These are phyloP conservation scores for Epichloe uncinata DNA, from an alignment of 2,329 filamentous ascomycete genomes.

Conservation along the genomic window DNA sequence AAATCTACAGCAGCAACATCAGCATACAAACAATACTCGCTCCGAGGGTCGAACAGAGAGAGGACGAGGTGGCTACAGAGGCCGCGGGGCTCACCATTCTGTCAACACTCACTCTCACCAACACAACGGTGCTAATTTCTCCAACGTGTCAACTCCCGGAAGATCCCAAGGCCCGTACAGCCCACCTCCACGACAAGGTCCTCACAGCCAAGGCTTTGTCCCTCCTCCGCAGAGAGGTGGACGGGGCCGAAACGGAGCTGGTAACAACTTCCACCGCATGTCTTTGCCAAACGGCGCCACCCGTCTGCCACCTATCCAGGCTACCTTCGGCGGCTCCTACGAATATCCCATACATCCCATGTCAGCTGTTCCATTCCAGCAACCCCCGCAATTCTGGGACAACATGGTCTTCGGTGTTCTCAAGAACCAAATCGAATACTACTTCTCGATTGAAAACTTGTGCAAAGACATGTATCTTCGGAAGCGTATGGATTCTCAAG, in stretches of 20 bases:
- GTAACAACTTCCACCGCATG: constrained; percentile 24
- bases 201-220: constrained; percentile 22
- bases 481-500: constrained; percentile 87
- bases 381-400: constrained; percentile 35
- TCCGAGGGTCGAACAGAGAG: constrained; percentile 27
- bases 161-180: constrained; percentile 28
- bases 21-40: constrained; percentile 15
- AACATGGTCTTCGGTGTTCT: constrained; percentile 33
- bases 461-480: constrained; percentile 86
- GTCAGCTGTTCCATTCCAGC: constrained; percentile 21
- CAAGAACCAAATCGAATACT: constrained; percentile 62
- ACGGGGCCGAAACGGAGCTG: constrained; percentile 20
- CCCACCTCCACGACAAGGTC: constrained; percentile 29
- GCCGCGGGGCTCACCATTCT: constrained; percentile 30
- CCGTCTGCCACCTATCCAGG: constrained; percentile 24
- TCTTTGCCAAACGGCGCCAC: constrained; percentile 24
- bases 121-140: constrained; percentile 18
- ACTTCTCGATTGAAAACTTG: constrained; percentile 92
- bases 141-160: constrained; percentile 19
- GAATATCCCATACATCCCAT: constrained; percentile 30
- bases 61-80: constrained; percentile 31
- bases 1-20: not conserved
- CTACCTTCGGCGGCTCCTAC: constrained; percentile 20
- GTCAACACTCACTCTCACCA: constrained; percentile 22
- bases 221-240: constrained; percentile 22